Percentiles rank a stretch among this genome's conserved stretches.
phyloP scores from a whole-genome alignment of 495 filamentous ascomycete genomes.

The Beverwykella pulmonaria region DNA sequence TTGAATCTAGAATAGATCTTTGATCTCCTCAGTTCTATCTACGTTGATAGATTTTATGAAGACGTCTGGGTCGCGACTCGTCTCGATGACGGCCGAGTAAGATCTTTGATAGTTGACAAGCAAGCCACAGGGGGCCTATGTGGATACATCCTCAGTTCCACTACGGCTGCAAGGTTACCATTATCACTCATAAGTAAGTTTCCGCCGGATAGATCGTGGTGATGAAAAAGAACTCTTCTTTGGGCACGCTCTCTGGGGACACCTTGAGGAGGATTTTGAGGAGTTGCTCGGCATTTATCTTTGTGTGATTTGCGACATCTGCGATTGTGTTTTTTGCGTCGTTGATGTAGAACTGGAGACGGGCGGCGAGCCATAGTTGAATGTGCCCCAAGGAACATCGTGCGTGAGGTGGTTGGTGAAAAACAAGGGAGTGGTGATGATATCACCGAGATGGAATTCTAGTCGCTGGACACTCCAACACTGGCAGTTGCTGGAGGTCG shows the following conservation, averaged over 20 bases:
- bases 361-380: neutral
- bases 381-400: neutral
- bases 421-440: neutral
- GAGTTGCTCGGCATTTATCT: neutral
- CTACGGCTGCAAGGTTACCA: neutral
- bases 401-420: neutral
- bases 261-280: neutral
- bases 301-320: neutral
- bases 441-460: neutral
- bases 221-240: neutral
- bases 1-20: neutral
- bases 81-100: neutral
- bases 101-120: neutral
- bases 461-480: neutral
- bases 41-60: neutral
- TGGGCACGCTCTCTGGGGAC: neutral
- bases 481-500: neutral
- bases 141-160: slow-evolving; percentile 1
- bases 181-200: neutral
- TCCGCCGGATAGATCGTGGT: neutral
- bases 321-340: neutral
- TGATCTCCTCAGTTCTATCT: neutral
- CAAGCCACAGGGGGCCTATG: neutral
- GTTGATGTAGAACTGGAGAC: slow-evolving; percentile 4
- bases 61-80: neutral